Conservation (phyloP, 2,329 filamentous ascomycete species). For the Diaporthe capsici region DNA sequence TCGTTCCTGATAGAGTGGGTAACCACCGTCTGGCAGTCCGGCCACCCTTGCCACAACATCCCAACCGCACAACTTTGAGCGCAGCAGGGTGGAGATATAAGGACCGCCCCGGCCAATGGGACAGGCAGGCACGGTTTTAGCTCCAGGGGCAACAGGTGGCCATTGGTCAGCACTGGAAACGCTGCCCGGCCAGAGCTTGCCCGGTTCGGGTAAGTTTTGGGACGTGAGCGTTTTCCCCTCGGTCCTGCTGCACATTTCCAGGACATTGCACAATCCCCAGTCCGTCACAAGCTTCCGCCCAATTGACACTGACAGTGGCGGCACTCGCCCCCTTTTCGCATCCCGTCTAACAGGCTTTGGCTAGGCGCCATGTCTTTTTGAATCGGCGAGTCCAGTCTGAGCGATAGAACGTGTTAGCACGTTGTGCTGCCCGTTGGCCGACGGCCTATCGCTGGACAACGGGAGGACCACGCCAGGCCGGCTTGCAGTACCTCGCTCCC, state of each 20-base stretch:
- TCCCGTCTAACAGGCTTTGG: background rate
- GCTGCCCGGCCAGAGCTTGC: constrained; percentile 19
- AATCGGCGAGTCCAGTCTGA: background rate
- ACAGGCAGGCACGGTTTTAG: background rate
- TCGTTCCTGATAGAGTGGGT: constrained; percentile 34
- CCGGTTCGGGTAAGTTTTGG: constrained; percentile 29
- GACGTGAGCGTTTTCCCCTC: constrained; percentile 22
- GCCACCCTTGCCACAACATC: constrained; percentile 23
- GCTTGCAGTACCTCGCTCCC: constrained; percentile 3
- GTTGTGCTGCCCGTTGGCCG: background rate
- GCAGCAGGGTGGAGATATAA: background rate
- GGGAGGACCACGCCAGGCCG: background rate
- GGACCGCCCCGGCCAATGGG: constrained; percentile 1
- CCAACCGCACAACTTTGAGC: constrained; percentile 15
- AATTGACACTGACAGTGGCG: constrained; percentile 18
- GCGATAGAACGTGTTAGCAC: background rate
- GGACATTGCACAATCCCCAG: constrained; percentile 31
- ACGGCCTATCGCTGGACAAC: background rate
- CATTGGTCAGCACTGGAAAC: constrained; percentile 29
- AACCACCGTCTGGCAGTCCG: background rate
- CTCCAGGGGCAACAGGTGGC: constrained; percentile 12
- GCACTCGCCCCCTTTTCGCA: constrained; percentile 17
- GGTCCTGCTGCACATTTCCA: constrained; percentile 23
- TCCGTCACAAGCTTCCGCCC: constrained; percentile 2
- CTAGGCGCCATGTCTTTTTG: background rate